Evolutionary conservation across 495 filamentous ascomycete species (phyloP), one percentile per base, ranked within the genome.

Genomic region (Xylaria acuta): DNA sequence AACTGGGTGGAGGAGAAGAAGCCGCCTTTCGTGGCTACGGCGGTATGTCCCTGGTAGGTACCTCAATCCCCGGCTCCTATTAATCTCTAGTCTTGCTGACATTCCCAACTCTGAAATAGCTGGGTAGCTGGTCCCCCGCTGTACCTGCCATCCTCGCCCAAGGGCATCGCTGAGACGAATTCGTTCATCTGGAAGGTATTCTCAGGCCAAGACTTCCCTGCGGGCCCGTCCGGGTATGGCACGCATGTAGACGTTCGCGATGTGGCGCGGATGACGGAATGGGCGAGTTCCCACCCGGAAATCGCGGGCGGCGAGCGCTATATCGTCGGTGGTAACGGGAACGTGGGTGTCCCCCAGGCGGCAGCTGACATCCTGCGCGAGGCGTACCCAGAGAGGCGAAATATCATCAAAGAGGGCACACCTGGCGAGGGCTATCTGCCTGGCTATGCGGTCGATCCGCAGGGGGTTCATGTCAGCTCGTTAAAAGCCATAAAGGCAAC

Each of bases 221-320:
- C 64, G 0, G 74, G 74, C 18, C 74, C 69, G 36, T 67, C 75
- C 4, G 69, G 66, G 47, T 80, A 77, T 63, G 65, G 65, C 2
- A 40, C 49, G 22, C 49, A 67, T 18, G 81, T 86, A 36, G 83
- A 86, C 71, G 79, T 86, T 0, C 75, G 84, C 16, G 84, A 86
- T 67, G 84, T 86, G n/a, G 82, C 82, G 8, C 71, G 76, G 0
- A 70, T 82, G 60, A 76, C 83, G 49, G 74, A 82, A 12, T 84
- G 79, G 74, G 78, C 72, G 25, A 71, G 78, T 40, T 82, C 83
- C 59, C 70, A 85, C 56, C 73, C 79, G 7, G 69, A 75, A 4
- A 70, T 75, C n/a, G 66, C 78, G 1, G 76, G 82, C 72, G 76
- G 76, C 43, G 73, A 86, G 73, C 74, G 84, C 40, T 85, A 81